Percentiles rank a stretch among this genome's conserved stretches.
phyloP scores from a whole-genome alignment of 73 alveolate species.

The Effrenium voratum region DNA sequence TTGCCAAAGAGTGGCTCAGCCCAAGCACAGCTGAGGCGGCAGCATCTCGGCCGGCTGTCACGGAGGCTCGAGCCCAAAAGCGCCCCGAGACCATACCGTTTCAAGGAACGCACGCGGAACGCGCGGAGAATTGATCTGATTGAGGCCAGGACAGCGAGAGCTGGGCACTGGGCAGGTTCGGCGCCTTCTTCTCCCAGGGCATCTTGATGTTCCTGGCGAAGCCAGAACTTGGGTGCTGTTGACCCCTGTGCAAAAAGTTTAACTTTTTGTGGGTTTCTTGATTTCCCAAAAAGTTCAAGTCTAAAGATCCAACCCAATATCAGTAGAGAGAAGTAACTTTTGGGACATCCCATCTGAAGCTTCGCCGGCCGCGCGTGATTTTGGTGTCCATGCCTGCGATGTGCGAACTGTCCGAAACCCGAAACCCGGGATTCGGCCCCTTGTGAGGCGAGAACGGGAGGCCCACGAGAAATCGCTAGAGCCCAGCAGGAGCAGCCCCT shows the following conservation, averaged over 20 bases:
- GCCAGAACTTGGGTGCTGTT: neutral
- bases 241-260: neutral
- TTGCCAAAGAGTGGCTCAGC: too few relatives aligned
- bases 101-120: too few relatives aligned
- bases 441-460: neutral
- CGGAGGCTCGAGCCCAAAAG: too few relatives aligned
- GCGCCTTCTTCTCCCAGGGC: slow-evolving; percentile 92
- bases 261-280: neutral
- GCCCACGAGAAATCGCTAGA: slow-evolving; percentile 71
- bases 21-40: too few relatives aligned
- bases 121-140: too few relatives aligned
- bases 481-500: slow-evolving; percentile 69
- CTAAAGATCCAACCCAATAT: neutral
- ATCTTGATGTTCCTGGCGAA: slow-evolving; percentile 91
- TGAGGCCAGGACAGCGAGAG: slow-evolving; percentile 42
- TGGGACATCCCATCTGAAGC: too few relatives aligned
- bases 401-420: neutral
- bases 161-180: slow-evolving; percentile 79
- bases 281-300: neutral
- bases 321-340: too few relatives aligned
- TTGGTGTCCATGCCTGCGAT: slow-evolving; percentile 68
- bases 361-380: slow-evolving; percentile 57
- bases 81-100: too few relatives aligned
- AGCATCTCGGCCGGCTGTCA: too few relatives aligned
- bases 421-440: neutral